Evolutionary conservation across 768 basidiomycete genomes (phyloP).

Genomic region (Leccinum longicurvipes): DNA sequence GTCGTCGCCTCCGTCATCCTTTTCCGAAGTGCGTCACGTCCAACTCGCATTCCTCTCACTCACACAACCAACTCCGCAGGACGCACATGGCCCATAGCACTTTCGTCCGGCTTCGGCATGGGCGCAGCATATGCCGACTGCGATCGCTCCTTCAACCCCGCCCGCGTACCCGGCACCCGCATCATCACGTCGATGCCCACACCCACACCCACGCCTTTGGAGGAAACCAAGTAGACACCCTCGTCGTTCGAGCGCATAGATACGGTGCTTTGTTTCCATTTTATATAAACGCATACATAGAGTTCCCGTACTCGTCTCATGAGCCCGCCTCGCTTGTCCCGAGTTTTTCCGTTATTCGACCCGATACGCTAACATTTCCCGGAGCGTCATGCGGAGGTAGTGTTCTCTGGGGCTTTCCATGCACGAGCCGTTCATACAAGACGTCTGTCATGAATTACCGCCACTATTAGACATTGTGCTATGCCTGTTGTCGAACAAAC

Average conservation of each 20-base stretch:
- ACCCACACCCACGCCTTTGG: background rate
- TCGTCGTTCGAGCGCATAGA: constrained; percentile 1
- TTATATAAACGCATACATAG: background rate
- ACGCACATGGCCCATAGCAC: constrained; percentile 88
- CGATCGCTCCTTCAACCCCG: constrained; percentile 90
- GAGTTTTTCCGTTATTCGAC: constrained; percentile 16
- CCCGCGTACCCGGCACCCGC: constrained; percentile 80
- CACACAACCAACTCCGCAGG: constrained; percentile 43
- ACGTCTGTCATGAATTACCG: constrained; percentile 42
- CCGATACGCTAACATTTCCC: constrained; percentile 3
- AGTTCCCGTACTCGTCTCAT: constrained; percentile 1
- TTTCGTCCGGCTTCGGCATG: constrained; percentile 82
- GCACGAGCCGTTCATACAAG: constrained; percentile 60
- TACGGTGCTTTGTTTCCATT: constrained; percentile 26
- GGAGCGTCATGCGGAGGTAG: constrained; percentile 26
- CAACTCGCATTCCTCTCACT: constrained; percentile 1
- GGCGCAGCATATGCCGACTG: constrained; percentile 90
- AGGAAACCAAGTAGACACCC: constrained; percentile 23
- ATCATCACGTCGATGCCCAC: constrained; percentile 44
- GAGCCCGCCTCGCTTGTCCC: constrained; percentile 7
- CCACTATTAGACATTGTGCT: constrained; percentile 4
- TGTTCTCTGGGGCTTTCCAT: constrained; percentile 47
- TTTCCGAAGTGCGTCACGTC: constrained; percentile 73
- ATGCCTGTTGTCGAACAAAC: constrained; percentile 17
- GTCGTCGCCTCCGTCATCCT: constrained; percentile 87